Evolutionary conservation across 805 yeast genomes (phyloP).

Genomic region (Ogataea nonfermentans): DNA sequence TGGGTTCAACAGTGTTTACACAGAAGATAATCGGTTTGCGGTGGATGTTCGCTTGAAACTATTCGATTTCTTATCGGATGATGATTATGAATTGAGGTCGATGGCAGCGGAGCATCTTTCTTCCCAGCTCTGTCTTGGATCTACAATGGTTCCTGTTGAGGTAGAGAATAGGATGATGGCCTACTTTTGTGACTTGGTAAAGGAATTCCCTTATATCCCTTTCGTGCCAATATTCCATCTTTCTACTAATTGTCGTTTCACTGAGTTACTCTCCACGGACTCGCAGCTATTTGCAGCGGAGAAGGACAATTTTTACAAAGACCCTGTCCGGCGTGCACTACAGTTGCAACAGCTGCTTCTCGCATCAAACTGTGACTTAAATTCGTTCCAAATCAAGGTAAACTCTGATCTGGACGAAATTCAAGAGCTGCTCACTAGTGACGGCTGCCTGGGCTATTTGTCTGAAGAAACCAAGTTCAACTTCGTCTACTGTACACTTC

Average conservation of each 20-base stretch:
- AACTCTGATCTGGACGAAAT: conserved; percentile 1
- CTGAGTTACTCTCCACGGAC: conserved; percentile 20
- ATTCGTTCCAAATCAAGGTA: not conserved
- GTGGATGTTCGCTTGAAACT: conserved; percentile 22
- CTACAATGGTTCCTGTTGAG: conserved; percentile 33
- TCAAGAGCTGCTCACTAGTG: conserved; percentile 8
- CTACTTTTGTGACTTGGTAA: conserved; percentile 10
- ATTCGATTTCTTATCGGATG: conserved; percentile 53
- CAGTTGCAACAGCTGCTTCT: conserved; percentile 15
- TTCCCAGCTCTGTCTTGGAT: conserved; percentile 25
- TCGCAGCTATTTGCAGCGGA: conserved; percentile 60
- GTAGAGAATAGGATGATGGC: conserved; percentile 30
- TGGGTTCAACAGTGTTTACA: conserved; percentile 27
- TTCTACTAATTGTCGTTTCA: conserved; percentile 3
- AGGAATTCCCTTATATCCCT: not conserved
- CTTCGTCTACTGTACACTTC: conserved; percentile 21
- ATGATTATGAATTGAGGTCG: conserved; percentile 59
- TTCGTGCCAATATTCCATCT: conserved; percentile 1
- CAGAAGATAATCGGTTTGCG: conserved; percentile 1
- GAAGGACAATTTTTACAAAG: conserved; percentile 62
- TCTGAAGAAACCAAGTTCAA: conserved; percentile 26
- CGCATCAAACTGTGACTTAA: not conserved
- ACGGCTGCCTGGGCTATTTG: conserved; percentile 34
- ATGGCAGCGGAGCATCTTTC: conserved; percentile 44
- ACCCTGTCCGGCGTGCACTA: conserved; percentile 35